These are phyloP conservation scores for Cnidoscolus chayamansa DNA, from an alignment of 441 rosid genomes.

Conservation along the genomic window DNA sequence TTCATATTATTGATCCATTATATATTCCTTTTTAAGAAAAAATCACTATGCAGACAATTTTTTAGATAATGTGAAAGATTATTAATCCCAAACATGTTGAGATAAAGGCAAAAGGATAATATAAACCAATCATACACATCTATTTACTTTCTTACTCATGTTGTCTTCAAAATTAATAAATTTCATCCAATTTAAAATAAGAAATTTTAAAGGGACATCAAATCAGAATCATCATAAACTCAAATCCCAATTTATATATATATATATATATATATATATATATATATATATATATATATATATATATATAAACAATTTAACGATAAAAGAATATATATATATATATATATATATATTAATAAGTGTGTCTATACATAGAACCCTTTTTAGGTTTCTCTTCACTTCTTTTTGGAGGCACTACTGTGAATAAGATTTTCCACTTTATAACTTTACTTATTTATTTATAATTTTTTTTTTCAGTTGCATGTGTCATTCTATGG, in stretches of 20 bases:
- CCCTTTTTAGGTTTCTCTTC: conserved; percentile 1
- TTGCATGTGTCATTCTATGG: neutral
- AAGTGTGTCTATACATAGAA: no score
- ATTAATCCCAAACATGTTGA: conserved; percentile 9
- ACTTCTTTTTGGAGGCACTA: conserved; percentile 3
- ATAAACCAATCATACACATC: conserved; percentile 7
- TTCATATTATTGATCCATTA: no score
- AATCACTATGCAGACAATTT: no score
- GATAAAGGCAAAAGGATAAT: neutral
- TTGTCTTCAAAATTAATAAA: neutral
- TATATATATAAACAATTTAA: no score
- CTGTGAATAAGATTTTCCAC: neutral
- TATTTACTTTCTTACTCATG: neutral
- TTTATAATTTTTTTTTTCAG: neutral
- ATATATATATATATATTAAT: no score
- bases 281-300: no score
- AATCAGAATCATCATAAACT: conserved; percentile 4
- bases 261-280: no score
- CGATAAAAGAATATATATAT: no score
- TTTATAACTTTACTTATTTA: neutral
- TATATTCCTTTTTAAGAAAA: neutral
- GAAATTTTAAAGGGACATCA: conserved; percentile 4
- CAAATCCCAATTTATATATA: neutral
- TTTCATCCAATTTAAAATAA: neutral
- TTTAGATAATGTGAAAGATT: conserved; percentile 5